Evolutionary conservation across 2,329 filamentous ascomycete species (phyloP).

Genomic region (Aureobasidium sp.): DNA sequence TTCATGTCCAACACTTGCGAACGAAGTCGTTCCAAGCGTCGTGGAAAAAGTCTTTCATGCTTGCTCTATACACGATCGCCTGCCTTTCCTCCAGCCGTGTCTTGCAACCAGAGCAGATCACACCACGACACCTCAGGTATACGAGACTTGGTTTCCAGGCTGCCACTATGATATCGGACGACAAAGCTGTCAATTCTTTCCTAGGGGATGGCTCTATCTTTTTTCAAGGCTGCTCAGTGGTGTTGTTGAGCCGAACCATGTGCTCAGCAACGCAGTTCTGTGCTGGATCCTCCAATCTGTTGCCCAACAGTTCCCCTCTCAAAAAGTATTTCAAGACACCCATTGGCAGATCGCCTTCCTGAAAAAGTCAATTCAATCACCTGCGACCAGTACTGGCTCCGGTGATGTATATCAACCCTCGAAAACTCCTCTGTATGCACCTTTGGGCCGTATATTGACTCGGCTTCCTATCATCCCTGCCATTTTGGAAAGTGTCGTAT

Average conservation of each 20-base stretch:
- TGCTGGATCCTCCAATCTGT: conserved; percentile 26
- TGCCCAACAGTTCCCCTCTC: conserved; percentile 12
- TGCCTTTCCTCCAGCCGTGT: conserved; percentile 29
- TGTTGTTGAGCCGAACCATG: conserved; percentile 27
- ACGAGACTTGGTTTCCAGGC: conserved; percentile 30
- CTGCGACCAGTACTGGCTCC: conserved; percentile 19
- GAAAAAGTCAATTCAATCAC: conserved; percentile 16
- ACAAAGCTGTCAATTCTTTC: conserved; percentile 28
- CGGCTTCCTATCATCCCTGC: not conserved
- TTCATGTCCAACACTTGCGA: conserved; percentile 28
- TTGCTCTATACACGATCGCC: conserved; percentile 26
- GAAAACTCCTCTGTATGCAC: conserved; percentile 21
- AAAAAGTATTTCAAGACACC: conserved; percentile 20
- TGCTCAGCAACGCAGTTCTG: conserved; percentile 26
- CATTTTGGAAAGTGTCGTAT: not conserved
- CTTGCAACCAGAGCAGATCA: conserved; percentile 18
- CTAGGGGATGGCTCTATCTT: conserved; percentile 23
- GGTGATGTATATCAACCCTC: conserved; percentile 27
- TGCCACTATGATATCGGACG: conserved; percentile 31
- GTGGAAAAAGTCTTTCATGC: conserved; percentile 29
- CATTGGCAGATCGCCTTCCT: conserved; percentile 17
- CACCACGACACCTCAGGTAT: conserved; percentile 13
- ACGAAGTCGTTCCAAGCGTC: conserved; percentile 24
- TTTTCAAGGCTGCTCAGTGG: conserved; percentile 23
- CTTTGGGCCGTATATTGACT: conserved; percentile 22